Conservation (phyloP, 495 filamentous ascomycete species). For the Podospora bellae-mahoneyi region DNA sequence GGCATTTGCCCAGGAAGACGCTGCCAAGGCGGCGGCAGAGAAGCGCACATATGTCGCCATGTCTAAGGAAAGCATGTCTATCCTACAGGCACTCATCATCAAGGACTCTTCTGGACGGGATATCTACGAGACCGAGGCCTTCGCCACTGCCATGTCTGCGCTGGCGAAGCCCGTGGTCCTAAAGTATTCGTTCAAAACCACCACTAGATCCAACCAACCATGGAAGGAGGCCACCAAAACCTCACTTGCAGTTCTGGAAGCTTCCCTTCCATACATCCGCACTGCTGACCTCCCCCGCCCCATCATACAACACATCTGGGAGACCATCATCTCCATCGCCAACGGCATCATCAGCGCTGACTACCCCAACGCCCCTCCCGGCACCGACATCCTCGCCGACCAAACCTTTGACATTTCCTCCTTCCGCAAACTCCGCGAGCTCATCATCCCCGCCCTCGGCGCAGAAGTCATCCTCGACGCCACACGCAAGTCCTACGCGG, state of each 20-base stretch:
- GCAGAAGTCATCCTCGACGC: constrained; percentile 59
- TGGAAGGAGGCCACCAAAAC: constrained; percentile 78
- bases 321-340: constrained; percentile 55
- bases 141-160: constrained; percentile 58
- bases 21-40: constrained; percentile 33
- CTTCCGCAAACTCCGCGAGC: constrained; percentile 61
- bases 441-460: constrained; percentile 75
- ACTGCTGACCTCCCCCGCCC: constrained; percentile 49
- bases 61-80: constrained; percentile 69
- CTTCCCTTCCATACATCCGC: constrained; percentile 61
- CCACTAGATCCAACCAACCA: constrained; percentile 55
- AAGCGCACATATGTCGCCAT: constrained; percentile 81
- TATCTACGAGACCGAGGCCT: constrained; percentile 61
- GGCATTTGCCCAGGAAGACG: constrained; percentile 50
- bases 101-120: constrained; percentile 60
- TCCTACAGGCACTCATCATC: constrained; percentile 62
- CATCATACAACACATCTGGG: constrained; percentile 54
- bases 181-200: constrained; percentile 66
- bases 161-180: constrained; percentile 64
- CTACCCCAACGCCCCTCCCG: constrained; percentile 37
- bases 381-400: constrained; percentile 53
- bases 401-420: constrained; percentile 77
- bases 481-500: constrained; percentile 66
- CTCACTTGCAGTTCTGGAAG: constrained; percentile 63
- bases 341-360: constrained; percentile 60